Base-by-base conservation (phyloP, 345 rosid genomes). In the Murraya koenigii region DNA sequence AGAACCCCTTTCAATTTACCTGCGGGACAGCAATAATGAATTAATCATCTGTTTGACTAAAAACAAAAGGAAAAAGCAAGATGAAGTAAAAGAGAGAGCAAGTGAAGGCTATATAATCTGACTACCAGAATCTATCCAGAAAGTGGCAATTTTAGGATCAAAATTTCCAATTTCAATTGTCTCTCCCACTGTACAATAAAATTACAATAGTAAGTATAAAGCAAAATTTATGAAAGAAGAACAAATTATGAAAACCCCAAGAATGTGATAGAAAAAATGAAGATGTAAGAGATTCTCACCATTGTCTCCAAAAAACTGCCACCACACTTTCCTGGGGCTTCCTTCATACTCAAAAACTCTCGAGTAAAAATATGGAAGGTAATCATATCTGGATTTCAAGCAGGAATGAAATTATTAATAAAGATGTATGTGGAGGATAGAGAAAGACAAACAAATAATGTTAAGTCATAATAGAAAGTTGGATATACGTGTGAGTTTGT, bases 261-360 rank as follows among this genome's bases (percentile, higher is more conserved):
- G 44, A 33, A 25, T 22, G 14, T 39, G 28, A 28, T 22, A 17
- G n/a, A 15, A 60, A 30, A 69, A 67, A 54, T 26, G 35, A n/a
- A 56, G 2, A 28, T 28, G 35, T 3, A 54, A 56, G 14, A 71
- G 35, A 69, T 60, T 70, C 80, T 71, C 88, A 95, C 98, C 98
- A 78, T 89, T 95, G 87, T 95, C 98, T 62, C 97, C 99, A 9
- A 84, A 93, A 84, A 95, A 92, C 80, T 92, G 98, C 97, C 99
- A 93, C 97, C 97, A 95, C 38, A 92, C 84, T 85, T 93, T 95
- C 82, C 98, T 88, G 54, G 92, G 80, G 87, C 98, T 93, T 55
- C 98, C 97, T 86, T 93, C 97, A 70, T 90, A 91, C 89, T 93
- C 97, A 77, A 95, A 95, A 56, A 91, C 94, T 80, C 99, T 92